Evolutionary conservation across 2,329 filamentous ascomycete species (phyloP), one percentile per base, ranked within the genome.

Genomic region (Aureobasidium sp.): DNA sequence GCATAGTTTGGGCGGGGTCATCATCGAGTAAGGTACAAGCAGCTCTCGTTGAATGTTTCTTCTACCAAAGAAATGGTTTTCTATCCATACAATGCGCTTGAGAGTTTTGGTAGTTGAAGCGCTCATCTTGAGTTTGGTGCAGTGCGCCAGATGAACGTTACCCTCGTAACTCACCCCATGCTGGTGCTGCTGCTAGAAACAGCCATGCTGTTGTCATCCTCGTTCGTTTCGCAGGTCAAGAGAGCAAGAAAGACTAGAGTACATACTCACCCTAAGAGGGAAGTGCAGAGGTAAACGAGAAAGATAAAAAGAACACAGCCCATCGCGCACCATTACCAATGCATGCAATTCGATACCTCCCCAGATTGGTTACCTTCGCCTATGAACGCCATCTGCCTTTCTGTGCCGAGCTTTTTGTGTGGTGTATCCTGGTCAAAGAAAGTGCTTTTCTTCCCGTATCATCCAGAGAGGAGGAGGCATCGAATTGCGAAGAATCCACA

Each of bases 241-340:
- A 36, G 45, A 15, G 41, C 34, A 8, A 27, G 45, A n/a, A 12
- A 36, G 57, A 58, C 57, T 60, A 60, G 36, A 51, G 25, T 60
- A 60, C 57, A 60, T 60, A 51, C 57, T 60, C 39, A 60, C 57
- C 45, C 57, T 11, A 36, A 29, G n/a, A 41, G 45, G 42, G 15
- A 59, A 49, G 56, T 48, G 56, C 36, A 59, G 12, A 45, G 6
- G 36, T 17, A 49, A 42, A 34, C 8, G 47, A 34, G 34, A 51
- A 49, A 36, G 17, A 41, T 12, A 22, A 37, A 31, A 49, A 51
- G 15, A 37, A 25, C 22, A 49, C 31, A 48, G 12, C 56, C 56
- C 44, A n/a, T 12, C 27, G 37, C 22, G 39, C 52, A 27, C 37
- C 52, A 56, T 58, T 47, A 48, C 55, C 47, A 49, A 34, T 49